Percentiles rank a stretch among this genome's conserved stretches.
Evolutionary conservation across 805 yeast species (phyloP).

Genomic region (Peterozyma xylosa): DNA sequence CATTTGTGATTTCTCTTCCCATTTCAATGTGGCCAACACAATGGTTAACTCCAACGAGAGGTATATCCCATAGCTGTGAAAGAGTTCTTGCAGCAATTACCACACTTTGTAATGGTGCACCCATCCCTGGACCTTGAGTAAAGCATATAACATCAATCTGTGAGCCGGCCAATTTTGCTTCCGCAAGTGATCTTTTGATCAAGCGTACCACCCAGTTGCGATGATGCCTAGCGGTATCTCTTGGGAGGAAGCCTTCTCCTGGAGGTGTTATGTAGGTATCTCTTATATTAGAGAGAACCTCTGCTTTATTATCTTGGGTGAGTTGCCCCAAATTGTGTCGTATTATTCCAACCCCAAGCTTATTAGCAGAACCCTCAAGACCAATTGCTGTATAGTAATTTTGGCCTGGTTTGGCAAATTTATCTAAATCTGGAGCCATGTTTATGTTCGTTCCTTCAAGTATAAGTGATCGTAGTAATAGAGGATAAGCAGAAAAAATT

Average conservation of each 20-base stretch:
- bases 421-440: constrained; percentile 29
- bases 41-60: constrained; percentile 92
- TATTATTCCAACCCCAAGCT: constrained; percentile 89
- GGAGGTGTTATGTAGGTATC: constrained; percentile 96
- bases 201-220: constrained; percentile 88
- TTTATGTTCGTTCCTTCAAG: neutral
- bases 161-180: constrained; percentile 39
- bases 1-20: constrained; percentile 99
- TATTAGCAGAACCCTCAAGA: constrained; percentile 95
- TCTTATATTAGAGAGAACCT: constrained; percentile 80
- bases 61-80: constrained; percentile 71
- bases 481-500: no score
- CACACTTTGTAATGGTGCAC: constrained; percentile 93
- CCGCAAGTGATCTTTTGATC: constrained; percentile 56
- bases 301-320: constrained; percentile 53
- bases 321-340: constrained; percentile 62
- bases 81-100: constrained; percentile 88
- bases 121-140: constrained; percentile 99
- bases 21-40: constrained; percentile 98
- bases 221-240: constrained; percentile 96
- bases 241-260: constrained; percentile 94
- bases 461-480: neutral
- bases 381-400: constrained; percentile 71
- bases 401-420: constrained; percentile 30
- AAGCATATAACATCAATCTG: constrained; percentile 81